Evolutionary conservation across 306 rosid genomes (phyloP), one percentile per base, ranked within the genome.

Genomic region (Comarum palustre): DNA sequence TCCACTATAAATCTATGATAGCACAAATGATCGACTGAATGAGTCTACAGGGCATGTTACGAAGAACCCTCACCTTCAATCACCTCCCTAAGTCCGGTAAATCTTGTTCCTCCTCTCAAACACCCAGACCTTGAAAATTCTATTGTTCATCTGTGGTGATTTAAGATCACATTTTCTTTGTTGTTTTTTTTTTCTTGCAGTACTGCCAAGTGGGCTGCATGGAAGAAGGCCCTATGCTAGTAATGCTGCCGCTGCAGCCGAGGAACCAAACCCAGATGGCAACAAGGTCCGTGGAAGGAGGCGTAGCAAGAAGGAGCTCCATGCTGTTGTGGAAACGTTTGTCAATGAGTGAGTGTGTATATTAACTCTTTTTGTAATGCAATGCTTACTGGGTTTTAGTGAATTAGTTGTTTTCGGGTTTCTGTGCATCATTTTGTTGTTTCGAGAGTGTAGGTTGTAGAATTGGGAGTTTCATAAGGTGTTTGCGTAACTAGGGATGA

Each of bases 291-390:
- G 31, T n/a, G 55, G 72, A 54, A 86, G 64, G 71, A 85, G 43
- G 81, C 60, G 82, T 81, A 27, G 87, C 0, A 88, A 42, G 71
- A 73, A 73, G 11, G 82, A 88, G 66, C 87, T 92, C 52, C 74
- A 42, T 80, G 85, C 83, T 47, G 34, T 87, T 78, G 85, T 91
- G 76, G 87, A 87, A 83, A 64, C 83, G 27, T 88, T 78, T 75
- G 94, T 91, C 59, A 66, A 76, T 75, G 81, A 85, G 97, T 91
- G 84, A 1, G 79, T 22, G n/a, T 32, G 36, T 60, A 10, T 25
- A 12, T 27, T 27, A 12, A 27, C n/a, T 13, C 61, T 55, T 55
- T 51, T 20, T 8, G 0, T n/a, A 2, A 54, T 54, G 31, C 12
- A 54, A 22, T 54, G 16, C 31, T 22, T 25, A 58, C 64, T 58